These are phyloP conservation scores for Andrographis paniculata DNA, from an alignment of 305 asterid genomes.

Conservation along the genomic window DNA sequence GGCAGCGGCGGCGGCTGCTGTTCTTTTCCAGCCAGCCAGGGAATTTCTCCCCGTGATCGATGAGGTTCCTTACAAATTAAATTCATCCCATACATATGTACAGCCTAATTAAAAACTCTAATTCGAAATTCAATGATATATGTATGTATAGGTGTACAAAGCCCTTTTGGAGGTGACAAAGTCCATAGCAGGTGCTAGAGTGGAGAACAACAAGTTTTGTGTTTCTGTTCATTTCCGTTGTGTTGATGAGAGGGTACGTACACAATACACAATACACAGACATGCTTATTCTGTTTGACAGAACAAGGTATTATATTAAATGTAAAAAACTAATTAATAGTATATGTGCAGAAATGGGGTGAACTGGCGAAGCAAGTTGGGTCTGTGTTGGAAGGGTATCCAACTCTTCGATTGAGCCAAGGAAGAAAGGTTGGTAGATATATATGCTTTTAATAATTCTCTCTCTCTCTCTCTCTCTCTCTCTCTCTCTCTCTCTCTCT, in stretches of 20 bases:
- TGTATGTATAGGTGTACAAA: slow-evolving; percentile 45
- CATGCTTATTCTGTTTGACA: too few species aligned
- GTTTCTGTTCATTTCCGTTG: slow-evolving; percentile 84
- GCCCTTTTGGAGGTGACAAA: slow-evolving; percentile 52
- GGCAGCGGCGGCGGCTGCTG: too few species aligned
- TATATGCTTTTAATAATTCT: too few species aligned
- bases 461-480: too few species aligned
- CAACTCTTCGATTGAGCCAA: slow-evolving; percentile 62
- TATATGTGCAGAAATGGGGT: slow-evolving; percentile 60
- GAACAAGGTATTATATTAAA: background rate
- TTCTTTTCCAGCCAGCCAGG: slow-evolving; percentile 74
- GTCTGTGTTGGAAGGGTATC: slow-evolving; percentile 65
- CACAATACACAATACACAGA: too few species aligned
- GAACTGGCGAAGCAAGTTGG: slow-evolving; percentile 71
- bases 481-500: too few species aligned
- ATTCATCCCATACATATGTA: background rate
- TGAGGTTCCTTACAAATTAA: slow-evolving; percentile 30
- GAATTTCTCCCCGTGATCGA: slow-evolving; percentile 87
- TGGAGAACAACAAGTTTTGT: slow-evolving; percentile 88
- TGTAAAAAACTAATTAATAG: background rate
- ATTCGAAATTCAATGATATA: background rate
- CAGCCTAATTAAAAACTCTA: background rate
- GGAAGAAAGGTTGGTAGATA: slow-evolving; percentile 97
- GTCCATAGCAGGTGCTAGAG: slow-evolving; percentile 61
- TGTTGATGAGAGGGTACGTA: slow-evolving; percentile 79